These are phyloP conservation scores for Talaromyces stipitatus DNA, from an alignment of 495 filamentous ascomycete species.

Conservation along the genomic window DNA sequence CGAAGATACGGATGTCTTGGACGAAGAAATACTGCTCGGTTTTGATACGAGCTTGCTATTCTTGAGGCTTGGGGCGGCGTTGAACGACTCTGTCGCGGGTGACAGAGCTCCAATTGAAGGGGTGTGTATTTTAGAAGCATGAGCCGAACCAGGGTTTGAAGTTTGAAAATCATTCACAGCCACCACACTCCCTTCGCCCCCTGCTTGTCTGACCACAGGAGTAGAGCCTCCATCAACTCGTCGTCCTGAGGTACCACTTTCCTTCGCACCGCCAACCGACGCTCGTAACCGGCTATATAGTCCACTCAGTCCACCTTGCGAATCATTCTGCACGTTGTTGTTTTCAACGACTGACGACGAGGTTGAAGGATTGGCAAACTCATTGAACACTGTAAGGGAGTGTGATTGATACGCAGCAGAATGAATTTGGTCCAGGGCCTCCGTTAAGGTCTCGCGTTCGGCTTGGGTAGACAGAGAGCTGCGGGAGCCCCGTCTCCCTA, in stretches of 20 bases:
- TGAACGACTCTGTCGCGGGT: constrained; percentile 23
- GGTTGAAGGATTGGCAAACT: constrained; percentile 51
- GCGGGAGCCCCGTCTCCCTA: constrained; percentile 49
- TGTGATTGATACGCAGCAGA: constrained; percentile 71
- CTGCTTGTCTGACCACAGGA: constrained; percentile 12
- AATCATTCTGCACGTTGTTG: constrained; percentile 60
- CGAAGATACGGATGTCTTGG: constrained; percentile 42
- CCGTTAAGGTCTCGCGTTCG: constrained; percentile 63
- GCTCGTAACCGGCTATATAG: constrained; percentile 76
- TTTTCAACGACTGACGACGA: constrained; percentile 49
- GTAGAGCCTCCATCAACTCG: constrained; percentile 25
- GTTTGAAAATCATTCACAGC: constrained; percentile 17
- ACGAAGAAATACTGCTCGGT: constrained; percentile 37
- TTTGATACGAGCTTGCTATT: constrained; percentile 37
- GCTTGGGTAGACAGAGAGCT: constrained; percentile 54
- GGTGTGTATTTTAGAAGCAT: constrained; percentile 36
- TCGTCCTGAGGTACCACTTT: constrained; percentile 39
- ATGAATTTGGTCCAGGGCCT: constrained; percentile 79
- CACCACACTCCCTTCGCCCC: constrained; percentile 16
- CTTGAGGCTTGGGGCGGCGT: constrained; percentile 37
- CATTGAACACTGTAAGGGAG: constrained; percentile 80
- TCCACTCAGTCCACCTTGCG: constrained; percentile 78
- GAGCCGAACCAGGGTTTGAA: constrained; percentile 23
- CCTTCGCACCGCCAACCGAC: constrained; percentile 64
- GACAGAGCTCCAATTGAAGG: constrained; percentile 27